phyloP scores from a whole-genome alignment of 768 basidiomycete species.

The Boletus coccyginus region DNA sequence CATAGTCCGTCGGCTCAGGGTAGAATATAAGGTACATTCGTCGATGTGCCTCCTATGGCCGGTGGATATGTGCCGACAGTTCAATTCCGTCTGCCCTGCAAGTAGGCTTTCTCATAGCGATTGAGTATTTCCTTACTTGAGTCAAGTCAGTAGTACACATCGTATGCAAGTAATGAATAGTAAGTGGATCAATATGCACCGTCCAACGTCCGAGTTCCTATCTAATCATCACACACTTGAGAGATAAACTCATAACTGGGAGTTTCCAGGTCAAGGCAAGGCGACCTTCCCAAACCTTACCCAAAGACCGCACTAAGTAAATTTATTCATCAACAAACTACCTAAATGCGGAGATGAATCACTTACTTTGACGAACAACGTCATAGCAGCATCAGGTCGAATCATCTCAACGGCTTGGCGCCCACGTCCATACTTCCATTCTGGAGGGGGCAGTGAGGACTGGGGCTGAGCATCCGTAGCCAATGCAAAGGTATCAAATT shows the following conservation, averaged over 20 bases:
- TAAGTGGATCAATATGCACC: conserved; percentile 15
- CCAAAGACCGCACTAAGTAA: conserved; percentile 56
- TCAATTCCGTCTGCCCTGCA: neutral
- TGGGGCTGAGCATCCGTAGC: conserved; percentile 59
- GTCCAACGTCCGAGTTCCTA: neutral
- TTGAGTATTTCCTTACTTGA: neutral
- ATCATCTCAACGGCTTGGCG: conserved; percentile 56
- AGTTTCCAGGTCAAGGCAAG: conserved; percentile 7
- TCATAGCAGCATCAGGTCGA: conserved; percentile 63
- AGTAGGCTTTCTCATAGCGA: neutral
- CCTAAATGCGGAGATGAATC: conserved; percentile 7
- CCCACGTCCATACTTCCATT: conserved; percentile 46
- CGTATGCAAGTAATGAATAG: conserved; percentile 6
- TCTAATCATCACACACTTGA: neutral
- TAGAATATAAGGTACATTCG: conserved; percentile 9
- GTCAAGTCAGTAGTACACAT: conserved; percentile 6
- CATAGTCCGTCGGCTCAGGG: conserved; percentile 8
- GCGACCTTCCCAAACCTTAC: conserved; percentile 40
- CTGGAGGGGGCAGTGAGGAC: conserved; percentile 57
- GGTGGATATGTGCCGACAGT: neutral
- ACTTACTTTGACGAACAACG: conserved; percentile 63
- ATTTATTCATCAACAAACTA: conserved; percentile 1
- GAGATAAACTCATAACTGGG: too few relatives aligned
- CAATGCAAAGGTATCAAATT: conserved; percentile 57
- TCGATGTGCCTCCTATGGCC: neutral